phyloP scores from a whole-genome alignment of 805 yeast species.

The Danielozyma ontarioensis region DNA sequence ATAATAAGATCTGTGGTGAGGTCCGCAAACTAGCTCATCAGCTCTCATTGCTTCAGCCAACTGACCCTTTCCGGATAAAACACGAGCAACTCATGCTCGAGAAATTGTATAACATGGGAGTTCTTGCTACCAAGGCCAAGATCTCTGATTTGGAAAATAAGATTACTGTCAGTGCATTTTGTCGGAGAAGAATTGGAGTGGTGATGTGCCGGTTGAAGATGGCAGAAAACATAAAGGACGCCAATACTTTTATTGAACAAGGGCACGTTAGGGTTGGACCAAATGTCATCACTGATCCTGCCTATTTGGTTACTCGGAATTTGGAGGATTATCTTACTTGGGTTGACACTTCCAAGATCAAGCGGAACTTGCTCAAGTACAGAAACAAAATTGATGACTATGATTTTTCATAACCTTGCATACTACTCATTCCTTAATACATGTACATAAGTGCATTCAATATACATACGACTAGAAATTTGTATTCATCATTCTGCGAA shows the following conservation, averaged over 20 bases:
- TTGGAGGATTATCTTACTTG: slow-evolving; percentile 97
- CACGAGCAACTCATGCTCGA: slow-evolving; percentile 87
- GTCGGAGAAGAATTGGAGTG: slow-evolving; percentile 89
- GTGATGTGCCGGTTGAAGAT: slow-evolving; percentile 91
- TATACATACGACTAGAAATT: slow-evolving; percentile 15
- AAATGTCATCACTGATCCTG: slow-evolving; percentile 91
- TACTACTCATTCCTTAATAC: background rate
- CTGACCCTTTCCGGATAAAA: slow-evolving; percentile 80
- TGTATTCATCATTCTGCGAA: slow-evolving; percentile 38
- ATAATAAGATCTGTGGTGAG: slow-evolving; percentile 89
- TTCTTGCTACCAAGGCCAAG: slow-evolving; percentile 81
- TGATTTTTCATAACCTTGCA: slow-evolving; percentile 37
- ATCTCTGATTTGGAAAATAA: slow-evolving; percentile 89
- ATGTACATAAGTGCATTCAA: too few species aligned
- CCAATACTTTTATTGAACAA: slow-evolving; percentile 88
- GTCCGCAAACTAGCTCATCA: slow-evolving; percentile 83
- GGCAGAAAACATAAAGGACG: slow-evolving; percentile 88
- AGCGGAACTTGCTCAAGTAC: slow-evolving; percentile 80
- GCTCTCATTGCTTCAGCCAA: slow-evolving; percentile 77
- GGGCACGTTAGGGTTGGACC: slow-evolving; percentile 99
- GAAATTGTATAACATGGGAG: slow-evolving; percentile 84
- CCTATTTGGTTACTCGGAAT: slow-evolving; percentile 85
- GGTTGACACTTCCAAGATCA: slow-evolving; percentile 96
- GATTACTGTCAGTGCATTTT: slow-evolving; percentile 85
- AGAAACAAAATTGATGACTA: slow-evolving; percentile 66